Conservation (phyloP, 2,329 filamentous ascomycete species). For the Fusarium sp. region DNA sequence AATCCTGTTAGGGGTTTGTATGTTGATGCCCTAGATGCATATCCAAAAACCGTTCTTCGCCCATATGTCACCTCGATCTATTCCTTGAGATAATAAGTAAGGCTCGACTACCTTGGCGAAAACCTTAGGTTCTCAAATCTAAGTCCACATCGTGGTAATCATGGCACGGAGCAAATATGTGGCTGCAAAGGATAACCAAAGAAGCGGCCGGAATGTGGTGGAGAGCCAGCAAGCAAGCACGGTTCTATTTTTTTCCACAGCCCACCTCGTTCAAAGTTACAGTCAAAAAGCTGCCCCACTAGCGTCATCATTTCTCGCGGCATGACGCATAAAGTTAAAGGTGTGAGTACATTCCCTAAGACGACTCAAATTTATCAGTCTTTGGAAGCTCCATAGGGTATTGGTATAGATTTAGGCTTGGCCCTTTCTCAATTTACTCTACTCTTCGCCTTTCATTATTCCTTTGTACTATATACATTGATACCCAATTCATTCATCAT, state of each 20-base stretch:
- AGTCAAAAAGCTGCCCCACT: conserved; percentile 29
- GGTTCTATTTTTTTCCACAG: conserved; percentile 5
- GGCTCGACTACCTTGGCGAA: neutral
- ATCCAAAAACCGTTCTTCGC: neutral
- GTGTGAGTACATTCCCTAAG: neutral
- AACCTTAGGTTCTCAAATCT: neutral
- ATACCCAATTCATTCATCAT: neutral
- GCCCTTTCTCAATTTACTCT: too few relatives aligned
- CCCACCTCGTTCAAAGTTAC: conserved; percentile 13
- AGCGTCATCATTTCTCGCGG: conserved; percentile 42
- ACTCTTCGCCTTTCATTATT: neutral
- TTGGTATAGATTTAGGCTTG: neutral
- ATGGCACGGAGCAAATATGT: neutral
- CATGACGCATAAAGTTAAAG: conserved; percentile 37
- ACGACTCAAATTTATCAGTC: neutral
- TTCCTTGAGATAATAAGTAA: neutral
- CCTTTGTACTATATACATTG: neutral
- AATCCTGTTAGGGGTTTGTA: neutral
- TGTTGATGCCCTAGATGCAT: neutral
- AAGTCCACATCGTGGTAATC: neutral
- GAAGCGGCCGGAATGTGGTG: neutral
- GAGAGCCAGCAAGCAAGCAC: neutral
- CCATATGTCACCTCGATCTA: neutral
- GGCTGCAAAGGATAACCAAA: neutral
- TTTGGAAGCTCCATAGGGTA: neutral